Percentiles rank a stretch among this genome's conserved stretches.
phyloP scores from a whole-genome alignment of 2,329 filamentous ascomycete species.

The Exophiala mesophila region DNA sequence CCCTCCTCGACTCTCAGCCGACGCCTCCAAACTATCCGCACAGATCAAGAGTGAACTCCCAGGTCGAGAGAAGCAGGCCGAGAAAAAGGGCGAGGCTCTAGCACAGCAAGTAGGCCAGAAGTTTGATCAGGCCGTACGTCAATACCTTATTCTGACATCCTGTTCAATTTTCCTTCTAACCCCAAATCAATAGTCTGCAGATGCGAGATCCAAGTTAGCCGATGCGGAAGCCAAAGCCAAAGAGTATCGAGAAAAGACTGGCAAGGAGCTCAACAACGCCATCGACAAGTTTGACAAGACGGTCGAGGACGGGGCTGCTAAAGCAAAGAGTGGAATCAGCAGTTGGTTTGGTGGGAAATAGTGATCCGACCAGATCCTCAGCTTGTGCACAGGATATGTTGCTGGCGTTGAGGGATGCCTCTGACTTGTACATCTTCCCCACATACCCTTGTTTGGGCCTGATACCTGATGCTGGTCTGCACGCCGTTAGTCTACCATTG shows the following conservation, averaged over 20 bases:
- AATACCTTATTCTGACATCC: no score
- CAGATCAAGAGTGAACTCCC: slow-evolving; percentile 64
- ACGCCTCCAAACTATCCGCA: slow-evolving; percentile 64
- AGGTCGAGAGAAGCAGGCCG: slow-evolving; percentile 55
- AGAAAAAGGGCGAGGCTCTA: slow-evolving; percentile 60
- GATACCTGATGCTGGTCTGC: background rate
- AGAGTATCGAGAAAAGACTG: slow-evolving; percentile 61
- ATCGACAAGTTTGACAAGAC: slow-evolving; percentile 78
- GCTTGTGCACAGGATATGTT: no score
- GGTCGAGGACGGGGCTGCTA: slow-evolving; percentile 69
- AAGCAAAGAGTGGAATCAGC: slow-evolving; percentile 78
- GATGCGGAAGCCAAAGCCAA: slow-evolving; percentile 62
- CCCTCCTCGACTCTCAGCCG: slow-evolving; percentile 60
- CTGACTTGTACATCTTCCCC: slow-evolving; percentile 4
- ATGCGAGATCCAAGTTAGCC: slow-evolving; percentile 47
- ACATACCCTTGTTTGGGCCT: background rate
- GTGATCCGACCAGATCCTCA: slow-evolving; percentile 1
- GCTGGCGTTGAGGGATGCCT: slow-evolving; percentile 10
- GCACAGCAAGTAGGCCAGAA: slow-evolving; percentile 60
- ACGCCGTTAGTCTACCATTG: no score
- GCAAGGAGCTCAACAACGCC: slow-evolving; percentile 46
- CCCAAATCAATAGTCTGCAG: slow-evolving; percentile 35
- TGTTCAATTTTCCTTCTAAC: no score
- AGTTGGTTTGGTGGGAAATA: slow-evolving; percentile 70
- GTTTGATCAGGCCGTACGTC: slow-evolving; percentile 64